Evolutionary conservation across 2,329 filamentous ascomycete species (phyloP), one percentile per base, ranked within the genome.

Genomic region (Teratosphaeria gauchensis): DNA sequence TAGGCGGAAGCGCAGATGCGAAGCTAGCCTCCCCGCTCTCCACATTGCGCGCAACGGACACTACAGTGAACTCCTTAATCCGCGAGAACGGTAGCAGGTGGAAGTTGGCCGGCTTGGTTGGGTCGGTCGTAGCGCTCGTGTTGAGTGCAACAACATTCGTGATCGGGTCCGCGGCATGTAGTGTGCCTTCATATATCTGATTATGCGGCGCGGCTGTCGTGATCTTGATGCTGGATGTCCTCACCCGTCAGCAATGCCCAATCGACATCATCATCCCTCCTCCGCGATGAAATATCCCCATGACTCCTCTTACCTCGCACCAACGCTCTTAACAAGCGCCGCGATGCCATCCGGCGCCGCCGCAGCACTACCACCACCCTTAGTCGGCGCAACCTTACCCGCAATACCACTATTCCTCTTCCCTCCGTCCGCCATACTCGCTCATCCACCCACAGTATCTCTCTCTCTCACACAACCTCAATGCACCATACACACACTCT

Each of bases 61-160:
- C 69, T 53, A 85, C 70, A 64, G 83, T 78, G 71, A 85, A 83
- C 58, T 73, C 76, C 55, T 81, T 75, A 65, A 87, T 82, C 61
- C 81, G 78, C 55, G 82, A 80, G 62, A 85, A 76, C 3, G 83
- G 81, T 59, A 86, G 79, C 68, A 86, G 77, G 65, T 81, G 82
- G 69, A 84, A 86, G 68, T 84, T 78, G 59, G 80, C 80, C 5
- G 77, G 73, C 56, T 76, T 74, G 24, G 72, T 65, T 38, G 71
- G 68, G 7, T 75, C 71, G n/a, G 75, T 69, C 12, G 75, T 71
- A 60, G 76, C 76, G 24, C 75, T 71, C 19, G 79, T 83, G 72
- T 84, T 83, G 71, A 86, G 78, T 52, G 81, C 82, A 65, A 87
- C 75, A 59, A 85, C 75, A 65, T 84, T 84, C 58, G 82, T 82